phyloP scores from a whole-genome alignment of 2,329 filamentous ascomycete genomes.

The Cladosporium sp. region DNA sequence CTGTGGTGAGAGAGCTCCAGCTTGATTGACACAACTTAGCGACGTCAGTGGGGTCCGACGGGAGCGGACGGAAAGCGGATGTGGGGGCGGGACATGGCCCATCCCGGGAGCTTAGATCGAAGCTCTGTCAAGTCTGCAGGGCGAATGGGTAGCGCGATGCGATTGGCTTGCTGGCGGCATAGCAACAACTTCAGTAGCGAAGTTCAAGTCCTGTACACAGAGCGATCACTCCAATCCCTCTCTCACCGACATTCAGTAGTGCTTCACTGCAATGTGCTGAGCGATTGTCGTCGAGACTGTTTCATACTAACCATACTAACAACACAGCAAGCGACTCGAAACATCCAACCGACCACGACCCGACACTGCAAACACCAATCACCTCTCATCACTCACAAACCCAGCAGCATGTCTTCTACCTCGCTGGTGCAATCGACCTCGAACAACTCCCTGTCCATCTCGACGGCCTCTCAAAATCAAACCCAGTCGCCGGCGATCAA shows the following conservation, averaged over 20 bases:
- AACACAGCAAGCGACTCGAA: constrained; percentile 1
- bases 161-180: neutral
- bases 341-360: neutral
- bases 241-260: neutral
- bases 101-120: too few relatives aligned
- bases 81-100: too few relatives aligned
- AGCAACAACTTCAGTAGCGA: neutral
- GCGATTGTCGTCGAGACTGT: neutral
- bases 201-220: too few relatives aligned
- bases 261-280: constrained; percentile 8
- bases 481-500: constrained; percentile 4
- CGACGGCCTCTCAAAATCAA: neutral
- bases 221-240: too few relatives aligned
- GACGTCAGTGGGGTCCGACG: too few relatives aligned
- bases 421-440: constrained; percentile 15
- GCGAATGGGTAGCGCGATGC: neutral
- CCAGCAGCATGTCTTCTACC: constrained; percentile 24
- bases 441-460: neutral
- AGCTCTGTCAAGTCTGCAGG: neutral
- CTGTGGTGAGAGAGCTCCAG: neutral
- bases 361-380: too few relatives aligned
- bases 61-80: too few relatives aligned
- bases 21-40: neutral
- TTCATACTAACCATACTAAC: constrained; percentile 14
- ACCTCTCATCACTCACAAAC: too few relatives aligned